Conservation (phyloP, 148 eudicot species). For the Pouteria glomerata region DNA sequence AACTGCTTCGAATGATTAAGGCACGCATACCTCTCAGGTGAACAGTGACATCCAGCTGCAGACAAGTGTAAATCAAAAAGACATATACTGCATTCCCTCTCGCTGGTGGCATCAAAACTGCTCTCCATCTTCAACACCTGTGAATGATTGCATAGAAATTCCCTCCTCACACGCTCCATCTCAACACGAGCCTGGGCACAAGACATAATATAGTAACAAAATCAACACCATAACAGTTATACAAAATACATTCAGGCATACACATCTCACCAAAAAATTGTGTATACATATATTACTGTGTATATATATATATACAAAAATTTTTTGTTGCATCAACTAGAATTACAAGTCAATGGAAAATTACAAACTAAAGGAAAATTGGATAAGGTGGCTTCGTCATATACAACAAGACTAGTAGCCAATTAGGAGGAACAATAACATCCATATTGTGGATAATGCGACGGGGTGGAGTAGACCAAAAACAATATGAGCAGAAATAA, state of each 20-base stretch:
- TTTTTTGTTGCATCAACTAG: slow-evolving; percentile 5
- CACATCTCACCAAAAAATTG: neutral
- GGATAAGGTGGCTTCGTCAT: too few species aligned
- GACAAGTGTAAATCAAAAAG: slow-evolving; percentile 86
- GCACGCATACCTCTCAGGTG: slow-evolving; percentile 82
- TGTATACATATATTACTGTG: too few species aligned
- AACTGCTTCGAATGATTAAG: slow-evolving; percentile 84
- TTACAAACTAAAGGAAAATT: too few species aligned
- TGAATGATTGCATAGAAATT: slow-evolving; percentile 67
- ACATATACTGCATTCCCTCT: slow-evolving; percentile 94
- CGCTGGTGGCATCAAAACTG: slow-evolving; percentile 71
- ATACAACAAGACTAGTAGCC: too few species aligned
- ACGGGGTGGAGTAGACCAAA: too few species aligned
- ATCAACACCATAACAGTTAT: neutral
- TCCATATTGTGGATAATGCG: too few species aligned
- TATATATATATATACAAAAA: too few species aligned
- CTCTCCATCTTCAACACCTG: slow-evolving; percentile 78
- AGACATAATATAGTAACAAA: too few species aligned
- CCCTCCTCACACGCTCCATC: slow-evolving; percentile 71
- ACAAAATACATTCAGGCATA: neutral
- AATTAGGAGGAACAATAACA: too few species aligned
- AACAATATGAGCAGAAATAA: too few species aligned
- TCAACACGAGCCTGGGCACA: slow-evolving; percentile 73
- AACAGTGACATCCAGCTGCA: slow-evolving; percentile 90
- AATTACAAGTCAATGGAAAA: neutral